phyloP scores from a whole-genome alignment of 2,329 filamentous ascomycete species.

The Nannizzia gypsea region DNA sequence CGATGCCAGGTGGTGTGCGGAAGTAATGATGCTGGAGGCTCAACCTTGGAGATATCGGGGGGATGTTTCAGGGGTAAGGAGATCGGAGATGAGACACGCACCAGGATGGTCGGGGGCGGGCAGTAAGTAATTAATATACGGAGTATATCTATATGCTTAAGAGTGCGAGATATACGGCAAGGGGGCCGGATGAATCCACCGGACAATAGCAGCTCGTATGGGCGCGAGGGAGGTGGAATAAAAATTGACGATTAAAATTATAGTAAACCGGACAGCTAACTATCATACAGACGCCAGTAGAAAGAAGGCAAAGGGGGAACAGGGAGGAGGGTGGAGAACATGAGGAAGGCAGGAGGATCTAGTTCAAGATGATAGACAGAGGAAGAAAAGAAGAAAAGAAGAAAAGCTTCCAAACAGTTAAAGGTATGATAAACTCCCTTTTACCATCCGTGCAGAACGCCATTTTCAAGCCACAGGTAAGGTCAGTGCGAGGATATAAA shows the following conservation, averaged over 20 bases:
- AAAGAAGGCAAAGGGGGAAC: not conserved
- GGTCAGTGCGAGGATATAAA: not conserved
- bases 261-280: not conserved
- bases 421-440: not conserved
- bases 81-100: not conserved
- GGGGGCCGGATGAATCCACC: not conserved
- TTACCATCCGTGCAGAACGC: not conserved
- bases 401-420: not conserved
- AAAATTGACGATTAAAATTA: not conserved
- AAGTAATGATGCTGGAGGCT: not conserved
- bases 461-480: not conserved
- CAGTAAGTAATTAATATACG: not conserved
- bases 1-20: not conserved
- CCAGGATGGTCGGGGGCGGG: not conserved
- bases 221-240: not conserved
- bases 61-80: slow-evolving; percentile 1
- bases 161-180: not conserved
- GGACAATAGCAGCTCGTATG: not conserved
- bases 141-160: not conserved
- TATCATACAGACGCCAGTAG: not conserved
- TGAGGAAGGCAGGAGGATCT: not conserved
- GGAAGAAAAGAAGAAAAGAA: not conserved
- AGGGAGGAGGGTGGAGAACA: not conserved
- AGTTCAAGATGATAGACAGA: not conserved
- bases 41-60: not conserved